Base-by-base conservation (phyloP, 371 early-diverging fungal species). In the Mortierella sp. region DNA sequence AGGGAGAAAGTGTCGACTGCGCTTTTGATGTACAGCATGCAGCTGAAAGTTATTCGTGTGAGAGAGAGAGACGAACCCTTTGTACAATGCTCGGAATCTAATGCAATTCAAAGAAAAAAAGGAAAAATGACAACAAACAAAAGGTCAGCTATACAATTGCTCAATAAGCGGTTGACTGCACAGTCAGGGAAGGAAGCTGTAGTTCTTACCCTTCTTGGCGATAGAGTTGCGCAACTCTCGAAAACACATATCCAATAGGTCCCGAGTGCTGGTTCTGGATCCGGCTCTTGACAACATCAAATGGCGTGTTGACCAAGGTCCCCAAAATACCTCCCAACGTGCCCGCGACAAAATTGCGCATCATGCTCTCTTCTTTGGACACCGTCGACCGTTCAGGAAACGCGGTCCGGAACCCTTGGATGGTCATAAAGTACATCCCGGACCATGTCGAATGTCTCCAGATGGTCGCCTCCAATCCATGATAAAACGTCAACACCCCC, bases 281-380 rank as follows among this genome's bases (percentile, higher is more conserved):
- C 53, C 98, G 91, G 5, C 97, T 96, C 92, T 98, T 98, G 72
- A 97, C 97, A 40, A 98, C 98, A 89, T 98, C 98, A 71, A 97
- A 94, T 6, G 98, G 98, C 21, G 96, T 98, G 87, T 97, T 98
- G 71, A 96, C 86, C 44, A 95, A 89, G 21, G 97, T 98, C 43
- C 97, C 98, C 59, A 96, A 88, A n/a, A 95, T 96, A 59, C 98
- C 98, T 69, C 98, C 98, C 75, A 97, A 90, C 21, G 96, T 90
- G 48, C 98, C 98, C 72, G 98, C 96, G 44, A 94, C 88, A 89
- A 98, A 98, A 90, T 96, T 97, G 73, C 92, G 92, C 34, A 90
- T 77, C 83, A 97, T 89, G 74, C 92, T 91, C 73, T 94, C 95
- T 57, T 94, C 88, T 83, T 95, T 94, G 74, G 92, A 91, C 82